Conservation (phyloP, 129 eudicot species). For the Solidago caesia region DNA sequence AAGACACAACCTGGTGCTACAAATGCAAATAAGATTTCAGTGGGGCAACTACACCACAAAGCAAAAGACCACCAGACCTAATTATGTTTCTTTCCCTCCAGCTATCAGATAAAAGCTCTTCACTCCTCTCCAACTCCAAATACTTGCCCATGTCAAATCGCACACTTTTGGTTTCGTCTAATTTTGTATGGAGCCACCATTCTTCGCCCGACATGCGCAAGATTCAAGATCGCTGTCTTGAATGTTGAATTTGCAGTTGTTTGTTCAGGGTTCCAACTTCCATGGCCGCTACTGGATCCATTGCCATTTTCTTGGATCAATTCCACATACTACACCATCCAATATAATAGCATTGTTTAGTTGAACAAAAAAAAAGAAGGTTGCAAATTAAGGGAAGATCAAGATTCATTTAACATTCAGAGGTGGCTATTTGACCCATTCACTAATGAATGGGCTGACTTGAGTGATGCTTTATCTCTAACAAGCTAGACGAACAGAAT, state of each 20-base stretch:
- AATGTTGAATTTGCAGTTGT: constrained; percentile 22
- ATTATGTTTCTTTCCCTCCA: constrained; percentile 55
- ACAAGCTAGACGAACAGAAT: no score
- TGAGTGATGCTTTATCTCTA: no score
- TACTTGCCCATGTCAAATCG: constrained; percentile 53
- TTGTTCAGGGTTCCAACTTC: constrained; percentile 68
- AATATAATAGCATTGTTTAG: background rate
- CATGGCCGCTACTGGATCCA: constrained; percentile 52
- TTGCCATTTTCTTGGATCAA: constrained; percentile 38
- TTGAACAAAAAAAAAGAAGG: background rate
- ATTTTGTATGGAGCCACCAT: constrained; percentile 25
- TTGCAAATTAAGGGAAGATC: background rate
- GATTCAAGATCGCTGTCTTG: no score
- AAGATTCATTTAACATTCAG: background rate
- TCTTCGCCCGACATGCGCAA: no score
- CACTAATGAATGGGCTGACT: background rate
- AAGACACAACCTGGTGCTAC: constrained; percentile 5
- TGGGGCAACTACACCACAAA: constrained; percentile 4
- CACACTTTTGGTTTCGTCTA: constrained; percentile 18
- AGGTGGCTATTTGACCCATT: background rate
- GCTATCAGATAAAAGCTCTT: constrained; percentile 52
- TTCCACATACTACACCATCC: constrained; percentile 28
- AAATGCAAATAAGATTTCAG: constrained; percentile 14
- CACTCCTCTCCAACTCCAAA: constrained; percentile 37
- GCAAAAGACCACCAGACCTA: constrained; percentile 45